Conservation (phyloP, 257 asterid genomes). For the Forsythia viridissima region DNA sequence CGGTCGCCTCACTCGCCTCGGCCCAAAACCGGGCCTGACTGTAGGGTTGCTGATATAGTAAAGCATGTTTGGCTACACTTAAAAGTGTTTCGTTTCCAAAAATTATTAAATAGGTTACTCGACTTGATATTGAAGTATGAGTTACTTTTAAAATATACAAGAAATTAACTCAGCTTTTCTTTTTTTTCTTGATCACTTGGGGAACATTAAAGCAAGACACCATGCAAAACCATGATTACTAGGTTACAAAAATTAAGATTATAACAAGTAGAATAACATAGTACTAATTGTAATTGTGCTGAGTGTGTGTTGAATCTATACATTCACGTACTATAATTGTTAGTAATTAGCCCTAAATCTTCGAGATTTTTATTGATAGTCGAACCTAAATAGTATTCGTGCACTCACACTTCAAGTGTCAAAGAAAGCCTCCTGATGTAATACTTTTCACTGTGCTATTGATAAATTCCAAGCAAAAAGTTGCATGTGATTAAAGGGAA, state of each 20-base stretch:
- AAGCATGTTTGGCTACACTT: background rate
- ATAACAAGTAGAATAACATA: background rate
- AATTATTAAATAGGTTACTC: background rate
- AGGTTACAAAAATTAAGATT: background rate
- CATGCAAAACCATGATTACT: background rate
- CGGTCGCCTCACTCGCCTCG: too few species aligned
- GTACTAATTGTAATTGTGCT: background rate
- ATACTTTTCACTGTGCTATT: too few species aligned
- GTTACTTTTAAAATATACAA: background rate
- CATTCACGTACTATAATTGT: background rate
- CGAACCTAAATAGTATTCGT: conserved; percentile 3
- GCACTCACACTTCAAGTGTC: conserved; percentile 5
- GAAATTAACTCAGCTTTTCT: too few species aligned
- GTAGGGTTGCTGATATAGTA: background rate
- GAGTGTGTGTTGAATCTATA: background rate
- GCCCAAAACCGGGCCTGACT: too few species aligned
- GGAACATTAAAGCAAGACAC: background rate
- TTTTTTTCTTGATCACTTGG: background rate
- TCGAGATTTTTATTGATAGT: conserved; percentile 10
- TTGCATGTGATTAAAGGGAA: conserved; percentile 43
- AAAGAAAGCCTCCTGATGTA: conserved; percentile 5
- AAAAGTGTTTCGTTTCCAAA: background rate
- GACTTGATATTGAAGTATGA: background rate
- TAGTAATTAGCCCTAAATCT: background rate
- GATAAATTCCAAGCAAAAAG: conserved; percentile 27